Evolutionary conservation across 108 stramenopile species (phyloP).

Genomic region (Stephanodiscus minutulus): DNA sequence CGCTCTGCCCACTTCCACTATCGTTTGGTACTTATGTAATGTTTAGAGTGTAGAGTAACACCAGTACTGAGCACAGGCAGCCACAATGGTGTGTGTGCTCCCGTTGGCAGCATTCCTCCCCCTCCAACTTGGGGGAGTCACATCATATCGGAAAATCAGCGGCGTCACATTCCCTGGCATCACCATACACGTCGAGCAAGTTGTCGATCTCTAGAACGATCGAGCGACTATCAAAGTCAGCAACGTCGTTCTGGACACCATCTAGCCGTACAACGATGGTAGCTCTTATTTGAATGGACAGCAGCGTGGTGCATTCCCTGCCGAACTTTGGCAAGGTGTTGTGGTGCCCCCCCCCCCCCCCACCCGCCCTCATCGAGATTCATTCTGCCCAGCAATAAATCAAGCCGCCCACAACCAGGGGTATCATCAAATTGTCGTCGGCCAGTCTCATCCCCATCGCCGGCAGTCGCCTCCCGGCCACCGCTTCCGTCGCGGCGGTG

Average conservation of each 20-base stretch:
- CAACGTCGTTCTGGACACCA: conserved; percentile 33
- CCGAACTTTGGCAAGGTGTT: too few relatives aligned
- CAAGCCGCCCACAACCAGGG: conserved; percentile 37
- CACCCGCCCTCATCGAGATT: too few relatives aligned
- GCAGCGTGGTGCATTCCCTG: conserved; percentile 26
- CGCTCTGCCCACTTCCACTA: too few relatives aligned
- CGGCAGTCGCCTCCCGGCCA: conserved; percentile 29
- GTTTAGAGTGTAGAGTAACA: too few relatives aligned
- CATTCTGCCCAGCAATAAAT: conserved; percentile 5
- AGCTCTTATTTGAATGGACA: conserved; percentile 24
- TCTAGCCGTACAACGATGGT: conserved; percentile 30
- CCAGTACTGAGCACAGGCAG: too few relatives aligned
- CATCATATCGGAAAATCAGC: neutral
- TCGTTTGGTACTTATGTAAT: too few relatives aligned
- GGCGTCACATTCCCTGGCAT: conserved; percentile 9
- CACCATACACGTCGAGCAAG: conserved; percentile 27
- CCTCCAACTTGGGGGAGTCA: conserved; percentile 1
- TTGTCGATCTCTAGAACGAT: conserved; percentile 2
- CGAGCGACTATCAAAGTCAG: conserved; percentile 10
- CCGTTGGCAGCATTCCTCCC: neutral
- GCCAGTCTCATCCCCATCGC: conserved; percentile 12
- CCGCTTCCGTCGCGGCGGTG: conserved; percentile 28
- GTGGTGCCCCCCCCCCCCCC: too few relatives aligned
- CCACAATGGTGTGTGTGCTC: too few relatives aligned
- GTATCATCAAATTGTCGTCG: conserved; percentile 48